Evolutionary conservation across 2,329 filamentous ascomycete genomes (phyloP).

Genomic region (Amauroascus niger): DNA sequence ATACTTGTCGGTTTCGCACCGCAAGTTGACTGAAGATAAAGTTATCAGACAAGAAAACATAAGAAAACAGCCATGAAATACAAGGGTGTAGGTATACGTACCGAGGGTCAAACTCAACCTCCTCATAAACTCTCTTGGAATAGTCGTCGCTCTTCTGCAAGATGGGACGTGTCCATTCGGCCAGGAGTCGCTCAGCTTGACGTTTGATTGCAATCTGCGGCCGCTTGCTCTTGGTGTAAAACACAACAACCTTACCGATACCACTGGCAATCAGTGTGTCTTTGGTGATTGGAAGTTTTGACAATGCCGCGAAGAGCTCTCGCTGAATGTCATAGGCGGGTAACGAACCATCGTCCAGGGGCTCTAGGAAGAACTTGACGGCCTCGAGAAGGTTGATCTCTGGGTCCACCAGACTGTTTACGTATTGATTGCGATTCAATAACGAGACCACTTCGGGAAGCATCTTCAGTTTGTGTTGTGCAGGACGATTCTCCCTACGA

Average conservation of each 20-base stretch:
- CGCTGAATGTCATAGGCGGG: constrained; percentile 97
- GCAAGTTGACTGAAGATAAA: constrained; percentile 4
- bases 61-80: too few species aligned
- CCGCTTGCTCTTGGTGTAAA: constrained; percentile 92
- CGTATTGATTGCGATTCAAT: constrained; percentile 73
- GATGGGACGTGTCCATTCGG: constrained; percentile 92
- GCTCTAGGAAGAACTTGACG: constrained; percentile 94
- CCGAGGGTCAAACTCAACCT: constrained; percentile 51
- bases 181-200: constrained; percentile 81
- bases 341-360: constrained; percentile 82
- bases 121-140: constrained; percentile 62
- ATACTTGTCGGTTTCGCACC: constrained; percentile 19
- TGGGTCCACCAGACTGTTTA: constrained; percentile 79
- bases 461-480: constrained; percentile 86
- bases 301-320: constrained; percentile 75
- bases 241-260: constrained; percentile 91
- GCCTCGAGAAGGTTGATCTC: constrained; percentile 92
- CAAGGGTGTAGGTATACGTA: too few species aligned
- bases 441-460: constrained; percentile 81
- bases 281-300: constrained; percentile 77
- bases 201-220: constrained; percentile 83
- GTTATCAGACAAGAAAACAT: not conserved
- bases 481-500: constrained; percentile 67
- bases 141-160: constrained; percentile 90
- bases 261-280: constrained; percentile 82